phyloP scores from a whole-genome alignment of 768 basidiomycete species.

The Leccinum subtestaceum region DNA sequence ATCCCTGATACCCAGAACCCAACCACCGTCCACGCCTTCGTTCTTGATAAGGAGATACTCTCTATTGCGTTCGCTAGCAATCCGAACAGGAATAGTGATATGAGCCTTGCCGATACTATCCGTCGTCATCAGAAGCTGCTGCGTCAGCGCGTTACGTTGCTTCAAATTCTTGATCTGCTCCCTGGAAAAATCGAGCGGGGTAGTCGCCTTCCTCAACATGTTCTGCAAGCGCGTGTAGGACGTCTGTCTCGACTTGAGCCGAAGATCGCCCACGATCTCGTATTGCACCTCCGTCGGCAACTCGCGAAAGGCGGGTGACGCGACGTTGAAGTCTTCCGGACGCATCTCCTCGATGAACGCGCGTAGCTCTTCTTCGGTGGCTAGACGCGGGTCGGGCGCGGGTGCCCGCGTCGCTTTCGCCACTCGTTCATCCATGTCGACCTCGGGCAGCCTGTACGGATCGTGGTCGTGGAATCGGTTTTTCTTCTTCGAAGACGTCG shows the following conservation, averaged over 20 bases:
- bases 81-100: constrained; percentile 86
- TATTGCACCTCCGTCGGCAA: constrained; percentile 97
- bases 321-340: constrained; percentile 92
- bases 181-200: constrained; percentile 93
- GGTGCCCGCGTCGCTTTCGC: constrained; percentile 57
- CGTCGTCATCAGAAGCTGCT: constrained; percentile 88
- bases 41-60: constrained; percentile 96
- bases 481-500: constrained; percentile 53
- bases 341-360: constrained; percentile 95
- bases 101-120: constrained; percentile 90
- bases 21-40: constrained; percentile 81
- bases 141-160: constrained; percentile 88
- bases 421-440: constrained; percentile 64
- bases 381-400: constrained; percentile 85
- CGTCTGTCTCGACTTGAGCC: constrained; percentile 91
- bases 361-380: constrained; percentile 93
- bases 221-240: constrained; percentile 88
- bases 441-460: constrained; percentile 88
- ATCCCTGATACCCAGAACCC: constrained; percentile 91
- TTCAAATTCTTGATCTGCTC: constrained; percentile 90
- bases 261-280: constrained; percentile 95
- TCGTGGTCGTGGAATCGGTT: constrained; percentile 74
- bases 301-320: constrained; percentile 84
- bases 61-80: constrained; percentile 92
- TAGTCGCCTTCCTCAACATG: constrained; percentile 77